A percentile compares a stretch with the other conserved stretches of the same genome.
Evolutionary conservation across 805 yeast species (phyloP).

Genomic region (Pichia cephalocereana): DNA sequence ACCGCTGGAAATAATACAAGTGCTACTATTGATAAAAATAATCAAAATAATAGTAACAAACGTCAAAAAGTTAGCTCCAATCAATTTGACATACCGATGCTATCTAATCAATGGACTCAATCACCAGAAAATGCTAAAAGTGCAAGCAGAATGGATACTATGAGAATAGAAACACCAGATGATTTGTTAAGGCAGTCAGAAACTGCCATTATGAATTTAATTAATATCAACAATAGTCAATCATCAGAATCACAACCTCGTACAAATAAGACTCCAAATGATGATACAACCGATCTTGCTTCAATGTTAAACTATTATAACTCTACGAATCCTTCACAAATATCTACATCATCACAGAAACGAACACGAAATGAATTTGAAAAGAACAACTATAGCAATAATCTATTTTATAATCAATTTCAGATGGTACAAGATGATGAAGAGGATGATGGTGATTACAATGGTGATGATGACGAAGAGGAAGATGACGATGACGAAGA

Average conservation of each 20-base stretch:
- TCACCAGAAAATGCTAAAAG: neutral
- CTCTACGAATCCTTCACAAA: neutral
- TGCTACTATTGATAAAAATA: no score
- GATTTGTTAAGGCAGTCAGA: neutral
- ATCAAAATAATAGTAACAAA: neutral
- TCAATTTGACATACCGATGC: neutral
- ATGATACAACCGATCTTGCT: conserved; percentile 2
- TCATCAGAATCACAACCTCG: neutral
- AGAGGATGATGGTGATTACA: neutral
- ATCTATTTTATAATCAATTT: neutral
- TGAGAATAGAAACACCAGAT: neutral
- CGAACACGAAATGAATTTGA: neutral
- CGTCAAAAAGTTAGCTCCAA: neutral
- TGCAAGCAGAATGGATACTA: neutral
- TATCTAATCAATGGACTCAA: neutral
- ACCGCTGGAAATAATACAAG: no score
- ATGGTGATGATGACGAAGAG: neutral
- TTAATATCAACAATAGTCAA: neutral
- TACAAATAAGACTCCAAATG: neutral
- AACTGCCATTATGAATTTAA: neutral
- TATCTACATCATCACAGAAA: neutral
- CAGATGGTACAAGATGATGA: neutral
- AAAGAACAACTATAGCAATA: neutral
- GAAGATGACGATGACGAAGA: neutral
- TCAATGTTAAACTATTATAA: conserved; percentile 6